A percentile compares a stretch with the other conserved stretches of the same genome.
Conservation (phyloP, 2,329 filamentous ascomycete genomes). For the Ceratocystis lukuohia region DNA sequence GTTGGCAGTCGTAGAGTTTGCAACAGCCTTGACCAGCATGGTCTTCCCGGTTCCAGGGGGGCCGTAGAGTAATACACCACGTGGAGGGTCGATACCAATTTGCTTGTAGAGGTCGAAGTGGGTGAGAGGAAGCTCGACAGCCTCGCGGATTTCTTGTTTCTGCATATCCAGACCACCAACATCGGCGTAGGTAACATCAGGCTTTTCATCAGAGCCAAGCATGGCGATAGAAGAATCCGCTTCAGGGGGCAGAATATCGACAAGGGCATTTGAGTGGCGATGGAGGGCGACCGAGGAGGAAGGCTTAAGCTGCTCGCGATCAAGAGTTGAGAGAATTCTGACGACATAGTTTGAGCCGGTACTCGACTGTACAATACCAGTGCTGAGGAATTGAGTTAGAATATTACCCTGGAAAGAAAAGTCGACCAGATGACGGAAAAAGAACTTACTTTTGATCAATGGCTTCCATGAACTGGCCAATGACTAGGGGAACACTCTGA, state of each 20-base stretch:
- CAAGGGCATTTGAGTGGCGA: constrained; percentile 93
- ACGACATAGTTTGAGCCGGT: constrained; percentile 99
- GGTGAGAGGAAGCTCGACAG: constrained; percentile 88
- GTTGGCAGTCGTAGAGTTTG: constrained; percentile 93
- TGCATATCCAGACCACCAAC: constrained; percentile 98
- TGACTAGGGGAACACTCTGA: constrained; percentile 93
- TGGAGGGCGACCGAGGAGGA: constrained; percentile 95
- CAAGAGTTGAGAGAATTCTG: constrained; percentile 91
- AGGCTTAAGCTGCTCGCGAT: constrained; percentile 94
- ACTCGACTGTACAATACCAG: constrained; percentile 94
- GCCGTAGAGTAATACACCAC: constrained; percentile 89
- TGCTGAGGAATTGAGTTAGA: constrained; percentile 41
- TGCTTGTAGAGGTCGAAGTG: constrained; percentile 99
- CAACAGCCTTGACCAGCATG: constrained; percentile 95
- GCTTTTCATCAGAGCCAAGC: constrained; percentile 93
- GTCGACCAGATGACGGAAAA: not conserved
- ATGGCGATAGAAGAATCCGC: constrained; percentile 98
- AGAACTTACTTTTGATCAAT: constrained; percentile 86
- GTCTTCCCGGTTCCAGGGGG: constrained; percentile 94
- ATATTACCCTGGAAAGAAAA: constrained; percentile 20
- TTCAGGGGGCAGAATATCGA: constrained; percentile 97
- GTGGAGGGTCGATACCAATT: constrained; percentile 95
- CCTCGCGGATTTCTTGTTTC: constrained; percentile 97
- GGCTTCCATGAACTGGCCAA: constrained; percentile 99
- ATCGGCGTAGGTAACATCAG: constrained; percentile 93